A percentile compares a stretch with the other conserved stretches of the same genome.
These are phyloP conservation scores for Phialophora macrospora DNA, from an alignment of 2,329 filamentous ascomycete genomes.

Conservation along the genomic window DNA sequence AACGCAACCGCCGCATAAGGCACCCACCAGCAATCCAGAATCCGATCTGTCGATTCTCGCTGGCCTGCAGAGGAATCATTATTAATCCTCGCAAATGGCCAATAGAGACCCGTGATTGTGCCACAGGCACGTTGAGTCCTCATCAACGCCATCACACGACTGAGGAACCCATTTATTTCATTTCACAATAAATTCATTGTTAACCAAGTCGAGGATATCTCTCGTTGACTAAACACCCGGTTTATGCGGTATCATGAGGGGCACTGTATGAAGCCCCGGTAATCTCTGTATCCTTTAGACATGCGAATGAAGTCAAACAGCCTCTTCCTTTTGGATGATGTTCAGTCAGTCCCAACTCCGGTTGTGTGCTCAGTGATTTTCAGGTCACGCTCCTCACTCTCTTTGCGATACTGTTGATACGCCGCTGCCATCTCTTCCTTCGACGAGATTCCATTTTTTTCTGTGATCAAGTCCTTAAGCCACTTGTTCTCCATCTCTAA, in stretches of 20 bases:
- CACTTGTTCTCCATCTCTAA: slow-evolving; percentile 84
- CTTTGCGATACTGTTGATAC: slow-evolving; percentile 49
- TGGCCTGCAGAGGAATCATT: neutral
- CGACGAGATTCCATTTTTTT: slow-evolving; percentile 69
- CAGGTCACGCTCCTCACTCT: slow-evolving; percentile 41
- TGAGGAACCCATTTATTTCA: neutral
- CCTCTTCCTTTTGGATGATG: slow-evolving; percentile 29
- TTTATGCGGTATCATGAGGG: slow-evolving; percentile 34
- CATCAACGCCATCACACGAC: neutral
- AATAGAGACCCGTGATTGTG: neutral
- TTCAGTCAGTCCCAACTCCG: slow-evolving; percentile 40
- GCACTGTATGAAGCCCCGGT: slow-evolving; percentile 16
- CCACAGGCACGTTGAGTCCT: neutral
- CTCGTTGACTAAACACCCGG: slow-evolving; percentile 12
- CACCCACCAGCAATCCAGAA: slow-evolving; percentile 7
- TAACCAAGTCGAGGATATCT: neutral
- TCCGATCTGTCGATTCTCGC: slow-evolving; percentile 6
- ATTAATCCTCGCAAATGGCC: neutral
- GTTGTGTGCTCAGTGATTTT: slow-evolving; percentile 38
- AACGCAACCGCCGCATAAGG: neutral
- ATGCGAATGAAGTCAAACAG: slow-evolving; percentile 15
- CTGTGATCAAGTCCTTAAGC: slow-evolving; percentile 78
- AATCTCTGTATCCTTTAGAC: slow-evolving; percentile 13
- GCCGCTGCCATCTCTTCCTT: slow-evolving; percentile 50
- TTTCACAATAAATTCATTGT: neutral